Evolutionary conservation across 83 land plant genomes (phyloP), one percentile per base, ranked within the genome.

Genomic region (Diphasiastrum complanatum): DNA sequence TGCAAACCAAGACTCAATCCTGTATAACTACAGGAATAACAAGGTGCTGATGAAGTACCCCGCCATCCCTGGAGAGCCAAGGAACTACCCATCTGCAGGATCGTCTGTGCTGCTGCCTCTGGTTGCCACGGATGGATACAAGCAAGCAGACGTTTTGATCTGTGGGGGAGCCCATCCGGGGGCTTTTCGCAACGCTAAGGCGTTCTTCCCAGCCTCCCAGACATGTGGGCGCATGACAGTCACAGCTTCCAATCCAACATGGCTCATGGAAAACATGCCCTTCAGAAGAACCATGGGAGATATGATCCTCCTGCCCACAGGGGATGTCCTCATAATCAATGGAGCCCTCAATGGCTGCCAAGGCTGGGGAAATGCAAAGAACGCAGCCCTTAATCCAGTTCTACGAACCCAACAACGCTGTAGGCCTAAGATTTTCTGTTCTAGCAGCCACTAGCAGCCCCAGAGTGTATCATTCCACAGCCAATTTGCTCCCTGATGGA

Each of bases 81-180:
- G 77, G 6, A 63, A 61, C 33, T 74, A 74, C 38, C 77, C 77
- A 4, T 61, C 59, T 18, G 60, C 67, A 0, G 74, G 77, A 0
- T 60, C 75, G 22, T 51, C 77, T 1, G 74, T 69, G 0, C 51
- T 74, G 62, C 67, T 74, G 0, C 64, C 77, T 11, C 46, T 74
- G 29, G 11, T 18, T 0, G 45, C 67, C 2, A 41, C 47, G 5
- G 32, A 33, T 20, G 51, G n/a, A 10, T 70, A 24, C 59, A 0
- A 11, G 22, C 26, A 50, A n/a, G 67, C 68, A 1, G 68, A 70
- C 60, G 41, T 70, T 14, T 1, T 70, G 31, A 24, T 70, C 46
- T 70, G 73, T 34, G 73, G 73, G 1, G 73, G 73, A 3, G 69
- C 73, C 27, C 48, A 28, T 2, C 19, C 45, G 4, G 53, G 54